These are phyloP conservation scores for Boletus reticuloceps DNA, from an alignment of 768 basidiomycete species.

Conservation along the genomic window DNA sequence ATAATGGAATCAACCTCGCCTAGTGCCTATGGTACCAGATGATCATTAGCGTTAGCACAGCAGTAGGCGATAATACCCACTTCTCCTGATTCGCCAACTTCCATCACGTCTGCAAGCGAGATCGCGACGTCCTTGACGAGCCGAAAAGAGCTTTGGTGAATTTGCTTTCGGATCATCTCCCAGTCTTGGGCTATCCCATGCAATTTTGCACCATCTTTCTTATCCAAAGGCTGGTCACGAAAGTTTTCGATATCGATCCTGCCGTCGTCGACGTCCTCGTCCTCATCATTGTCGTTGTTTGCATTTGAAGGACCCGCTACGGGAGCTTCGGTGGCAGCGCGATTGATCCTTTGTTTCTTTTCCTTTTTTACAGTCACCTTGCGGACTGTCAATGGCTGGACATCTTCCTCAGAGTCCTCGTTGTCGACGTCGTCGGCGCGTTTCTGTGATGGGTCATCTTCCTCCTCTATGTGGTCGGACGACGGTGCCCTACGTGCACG, in stretches of 20 bases:
- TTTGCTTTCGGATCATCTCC: slow-evolving; percentile 49
- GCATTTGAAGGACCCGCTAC: slow-evolving; percentile 25
- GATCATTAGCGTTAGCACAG: not conserved
- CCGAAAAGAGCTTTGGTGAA: slow-evolving; percentile 41
- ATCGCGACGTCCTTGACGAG: slow-evolving; percentile 52
- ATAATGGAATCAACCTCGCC: slow-evolving; percentile 63
- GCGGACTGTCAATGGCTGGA: slow-evolving; percentile 32
- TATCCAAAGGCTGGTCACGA: slow-evolving; percentile 62
- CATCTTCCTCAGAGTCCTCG: slow-evolving; percentile 38
- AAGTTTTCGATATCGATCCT: slow-evolving; percentile 62
- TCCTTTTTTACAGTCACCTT: slow-evolving; percentile 30
- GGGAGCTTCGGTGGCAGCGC: slow-evolving; percentile 11
- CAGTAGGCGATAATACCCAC: slow-evolving; percentile 33
- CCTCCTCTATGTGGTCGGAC: slow-evolving; percentile 60
- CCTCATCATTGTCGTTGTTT: slow-evolving; percentile 31
- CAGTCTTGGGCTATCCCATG: slow-evolving; percentile 62
- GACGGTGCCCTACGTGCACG: slow-evolving; percentile 45
- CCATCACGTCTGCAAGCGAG: slow-evolving; percentile 60
- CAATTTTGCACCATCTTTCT: slow-evolving; percentile 49
- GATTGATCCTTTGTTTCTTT: slow-evolving; percentile 29
- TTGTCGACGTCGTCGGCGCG: slow-evolving; percentile 42
- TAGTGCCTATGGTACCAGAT: slow-evolving; percentile 41
- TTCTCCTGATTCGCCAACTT: slow-evolving; percentile 49
- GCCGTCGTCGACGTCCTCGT: slow-evolving; percentile 46
- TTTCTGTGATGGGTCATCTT: slow-evolving; percentile 39